Conservation (phyloP, 2,329 filamentous ascomycete genomes). For the Ilyonectria robusta region DNA sequence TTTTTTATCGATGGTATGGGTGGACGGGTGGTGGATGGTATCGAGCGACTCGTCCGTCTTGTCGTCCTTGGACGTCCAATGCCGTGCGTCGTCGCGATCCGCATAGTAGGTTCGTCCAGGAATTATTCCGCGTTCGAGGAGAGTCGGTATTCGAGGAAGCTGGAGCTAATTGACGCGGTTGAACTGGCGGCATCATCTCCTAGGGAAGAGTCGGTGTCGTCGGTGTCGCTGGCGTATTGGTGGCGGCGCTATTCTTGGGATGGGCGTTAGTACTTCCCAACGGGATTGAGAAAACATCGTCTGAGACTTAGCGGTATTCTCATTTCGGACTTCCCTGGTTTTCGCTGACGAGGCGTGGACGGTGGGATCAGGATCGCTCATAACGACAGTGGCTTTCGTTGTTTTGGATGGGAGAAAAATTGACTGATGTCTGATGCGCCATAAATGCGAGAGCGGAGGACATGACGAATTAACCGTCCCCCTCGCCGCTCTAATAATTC, state of each 20-base stretch:
- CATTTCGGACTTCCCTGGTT: too few species aligned
- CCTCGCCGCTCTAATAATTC: too few species aligned
- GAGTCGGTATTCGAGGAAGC: slow-evolving; percentile 27
- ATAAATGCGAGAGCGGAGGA: too few species aligned
- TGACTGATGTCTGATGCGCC: too few species aligned
- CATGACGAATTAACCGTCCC: too few species aligned
- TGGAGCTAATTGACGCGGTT: slow-evolving; percentile 31
- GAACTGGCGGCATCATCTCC: slow-evolving; percentile 31
- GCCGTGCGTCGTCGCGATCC: slow-evolving; percentile 24
- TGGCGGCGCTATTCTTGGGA: neutral
- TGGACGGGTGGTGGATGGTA: slow-evolving; percentile 30
- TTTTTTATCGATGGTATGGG: slow-evolving; percentile 20
- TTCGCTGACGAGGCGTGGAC: too few species aligned
- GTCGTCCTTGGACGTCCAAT: slow-evolving; percentile 34
- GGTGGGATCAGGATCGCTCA: too few species aligned
- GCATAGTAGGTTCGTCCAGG: slow-evolving; percentile 34
- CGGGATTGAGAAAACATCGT: too few species aligned
- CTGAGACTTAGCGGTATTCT: too few species aligned
- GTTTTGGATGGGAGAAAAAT: too few species aligned
- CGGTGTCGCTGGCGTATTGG: slow-evolving; percentile 1
- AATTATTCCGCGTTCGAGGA: slow-evolving; percentile 26
- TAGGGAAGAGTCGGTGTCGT: slow-evolving; percentile 30
- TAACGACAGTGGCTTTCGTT: too few species aligned
- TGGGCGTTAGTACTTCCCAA: too few species aligned
- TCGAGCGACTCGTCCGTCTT: slow-evolving; percentile 29